These are phyloP conservation scores for Rhynchospora breviuscula DNA, from an alignment of 176 grass and related monocot species.

Conservation along the genomic window DNA sequence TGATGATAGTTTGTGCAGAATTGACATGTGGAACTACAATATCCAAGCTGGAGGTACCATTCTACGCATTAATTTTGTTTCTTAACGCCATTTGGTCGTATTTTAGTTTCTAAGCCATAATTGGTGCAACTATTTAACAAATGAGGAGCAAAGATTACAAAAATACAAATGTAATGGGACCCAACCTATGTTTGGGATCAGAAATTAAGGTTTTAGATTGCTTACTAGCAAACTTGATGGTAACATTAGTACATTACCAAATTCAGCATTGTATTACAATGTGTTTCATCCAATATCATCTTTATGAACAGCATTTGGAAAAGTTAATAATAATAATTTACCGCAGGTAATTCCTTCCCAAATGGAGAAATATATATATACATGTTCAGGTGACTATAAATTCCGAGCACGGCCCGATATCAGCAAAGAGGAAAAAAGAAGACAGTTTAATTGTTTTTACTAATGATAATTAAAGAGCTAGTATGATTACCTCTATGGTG, in stretches of 20 bases:
- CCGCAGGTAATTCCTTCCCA: not conserved
- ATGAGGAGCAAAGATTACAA: not conserved
- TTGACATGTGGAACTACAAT: not conserved
- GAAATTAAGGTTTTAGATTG: not conserved
- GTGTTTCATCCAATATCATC: not conserved
- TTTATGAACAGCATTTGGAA: not conserved
- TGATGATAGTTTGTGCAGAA: not conserved
- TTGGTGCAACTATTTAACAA: not conserved
- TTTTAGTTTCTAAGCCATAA: not conserved
- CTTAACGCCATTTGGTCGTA: not conserved
- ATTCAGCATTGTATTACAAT: not conserved
- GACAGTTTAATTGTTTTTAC: not conserved
- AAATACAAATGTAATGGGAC: not conserved
- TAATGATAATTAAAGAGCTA: not conserved
- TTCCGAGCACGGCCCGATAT: not conserved
- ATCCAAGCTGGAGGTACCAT: not conserved
- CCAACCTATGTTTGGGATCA: not conserved
- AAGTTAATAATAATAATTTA: no score
- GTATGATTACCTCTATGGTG: constrained; percentile 44
- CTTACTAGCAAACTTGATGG: not conserved
- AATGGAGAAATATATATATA: not conserved
- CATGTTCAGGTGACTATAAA: not conserved
- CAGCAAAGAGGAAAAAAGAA: not conserved
- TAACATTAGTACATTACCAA: not conserved
- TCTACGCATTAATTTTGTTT: not conserved